These are phyloP conservation scores for Sphagnum fallax DNA, from an alignment of 228 moss, liverwort and hornwort genomes.

Conservation along the genomic window DNA sequence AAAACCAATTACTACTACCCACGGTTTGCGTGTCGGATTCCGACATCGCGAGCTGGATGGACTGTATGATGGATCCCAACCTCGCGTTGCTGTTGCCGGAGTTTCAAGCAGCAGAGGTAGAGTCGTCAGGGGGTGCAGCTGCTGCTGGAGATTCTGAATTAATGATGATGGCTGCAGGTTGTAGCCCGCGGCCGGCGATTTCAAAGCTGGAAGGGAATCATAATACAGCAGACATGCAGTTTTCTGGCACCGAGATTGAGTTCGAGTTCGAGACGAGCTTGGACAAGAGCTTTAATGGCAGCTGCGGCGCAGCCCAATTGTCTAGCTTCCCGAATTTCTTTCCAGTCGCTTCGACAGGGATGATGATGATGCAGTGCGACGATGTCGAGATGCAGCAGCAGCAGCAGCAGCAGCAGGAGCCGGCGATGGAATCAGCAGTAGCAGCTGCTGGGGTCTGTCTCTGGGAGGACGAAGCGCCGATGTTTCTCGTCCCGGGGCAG, in stretches of 20 bases:
- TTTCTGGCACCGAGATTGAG: conserved; percentile 32
- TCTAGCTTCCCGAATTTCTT: conserved; percentile 18
- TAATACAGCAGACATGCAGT: conserved; percentile 15
- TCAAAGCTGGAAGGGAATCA: conserved; percentile 10
- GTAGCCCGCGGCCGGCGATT: no score
- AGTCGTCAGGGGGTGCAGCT: no score
- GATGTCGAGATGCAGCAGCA: no score
- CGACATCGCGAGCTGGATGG: conserved; percentile 46
- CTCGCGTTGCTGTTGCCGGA: conserved; percentile 24
- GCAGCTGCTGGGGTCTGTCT: background rate
- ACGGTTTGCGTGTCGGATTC: conserved; percentile 8
- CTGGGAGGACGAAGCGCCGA: no score
- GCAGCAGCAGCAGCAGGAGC: no score
- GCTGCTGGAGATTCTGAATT: no score
- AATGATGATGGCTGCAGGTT: no score
- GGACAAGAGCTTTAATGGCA: conserved; percentile 18
- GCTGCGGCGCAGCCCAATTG: background rate
- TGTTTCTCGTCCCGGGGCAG: no score
- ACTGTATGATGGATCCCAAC: conserved; percentile 35
- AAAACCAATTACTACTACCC: conserved; percentile 2
- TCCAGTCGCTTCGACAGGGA: conserved; percentile 14
- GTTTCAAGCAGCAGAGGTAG: conserved; percentile 34
- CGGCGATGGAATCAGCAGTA: no score
- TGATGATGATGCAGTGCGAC: conserved; percentile 17
- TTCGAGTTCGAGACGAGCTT: conserved; percentile 47